These are phyloP conservation scores for Globisporangium paddicum DNA, from an alignment of 352 stramenopile genomes.

Conservation along the genomic window DNA sequence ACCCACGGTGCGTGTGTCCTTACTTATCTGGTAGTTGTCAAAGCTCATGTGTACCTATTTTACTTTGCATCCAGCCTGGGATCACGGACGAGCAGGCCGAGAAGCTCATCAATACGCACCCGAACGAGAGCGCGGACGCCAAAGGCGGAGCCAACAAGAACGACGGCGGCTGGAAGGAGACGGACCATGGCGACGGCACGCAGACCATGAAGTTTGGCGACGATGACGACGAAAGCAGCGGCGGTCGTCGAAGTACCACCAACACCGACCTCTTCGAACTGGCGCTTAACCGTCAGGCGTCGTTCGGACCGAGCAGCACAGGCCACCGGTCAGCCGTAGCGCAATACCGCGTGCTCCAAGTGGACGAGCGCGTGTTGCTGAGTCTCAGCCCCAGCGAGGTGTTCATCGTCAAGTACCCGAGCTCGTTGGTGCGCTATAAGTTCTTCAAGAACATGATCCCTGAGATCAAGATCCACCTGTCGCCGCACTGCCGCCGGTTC, in stretches of 20 bases:
- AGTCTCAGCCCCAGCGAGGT: constrained; percentile 77
- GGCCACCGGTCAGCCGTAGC: constrained; percentile 45
- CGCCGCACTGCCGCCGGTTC: constrained; percentile 87
- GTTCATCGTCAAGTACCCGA: constrained; percentile 83
- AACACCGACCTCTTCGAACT: constrained; percentile 70
- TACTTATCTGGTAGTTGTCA: too few relatives aligned
- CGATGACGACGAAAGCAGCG: constrained; percentile 41
- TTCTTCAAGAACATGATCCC: constrained; percentile 94
- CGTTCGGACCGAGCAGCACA: constrained; percentile 27
- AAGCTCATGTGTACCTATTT: background rate
- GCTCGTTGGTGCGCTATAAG: constrained; percentile 39
- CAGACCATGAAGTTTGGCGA: constrained; percentile 81
- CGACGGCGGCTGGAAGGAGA: constrained; percentile 49
- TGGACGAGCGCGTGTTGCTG: constrained; percentile 72
- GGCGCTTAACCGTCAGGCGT: constrained; percentile 83
- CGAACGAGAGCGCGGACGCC: constrained; percentile 22
- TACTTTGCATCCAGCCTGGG: constrained; percentile 27
- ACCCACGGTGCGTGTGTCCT: constrained; percentile 32
- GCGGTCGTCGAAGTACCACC: constrained; percentile 20
- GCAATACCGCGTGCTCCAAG: constrained; percentile 69
- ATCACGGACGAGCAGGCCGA: constrained; percentile 86
- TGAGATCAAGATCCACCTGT: constrained; percentile 91
- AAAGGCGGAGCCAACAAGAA: constrained; percentile 19
- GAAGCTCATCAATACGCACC: constrained; percentile 68
- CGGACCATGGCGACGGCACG: constrained; percentile 49